phyloP scores from a whole-genome alignment of 73 alveolate genomes.

The Paramecium tetraurelia region DNA sequence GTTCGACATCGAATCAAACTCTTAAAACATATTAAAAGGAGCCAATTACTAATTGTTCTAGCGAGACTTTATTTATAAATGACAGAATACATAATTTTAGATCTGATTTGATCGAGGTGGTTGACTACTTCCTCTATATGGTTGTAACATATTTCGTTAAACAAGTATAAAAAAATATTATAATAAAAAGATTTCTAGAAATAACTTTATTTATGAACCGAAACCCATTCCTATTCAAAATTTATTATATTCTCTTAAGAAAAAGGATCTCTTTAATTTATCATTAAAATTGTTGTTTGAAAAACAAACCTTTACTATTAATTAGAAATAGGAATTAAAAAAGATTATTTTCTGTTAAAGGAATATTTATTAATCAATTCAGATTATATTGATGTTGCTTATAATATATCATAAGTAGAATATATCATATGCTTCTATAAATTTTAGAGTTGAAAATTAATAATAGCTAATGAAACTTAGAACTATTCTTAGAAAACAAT shows the following conservation, averaged over 20 bases:
- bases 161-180: neutral
- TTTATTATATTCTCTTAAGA: neutral
- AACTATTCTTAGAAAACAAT: no score
- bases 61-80: neutral
- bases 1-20: neutral
- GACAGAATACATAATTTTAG: neutral
- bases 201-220: neutral
- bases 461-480: no score
- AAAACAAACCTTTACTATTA: no score
- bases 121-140: conserved; percentile 29
- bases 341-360: neutral
- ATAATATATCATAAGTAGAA: no score
- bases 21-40: conserved; percentile 22
- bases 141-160: neutral
- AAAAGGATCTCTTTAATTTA: neutral
- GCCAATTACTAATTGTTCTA: neutral
- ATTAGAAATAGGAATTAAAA: neutral
- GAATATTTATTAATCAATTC: no score
- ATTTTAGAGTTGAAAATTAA: neutral
- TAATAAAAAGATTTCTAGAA: conserved; percentile 10
- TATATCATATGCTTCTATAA: no score
- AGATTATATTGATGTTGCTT: no score
- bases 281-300: neutral
- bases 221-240: neutral
- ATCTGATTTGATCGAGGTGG: conserved; percentile 29